phyloP scores from a whole-genome alignment of 164 flowering plant genomes.

The Umbilicus rupestris region DNA sequence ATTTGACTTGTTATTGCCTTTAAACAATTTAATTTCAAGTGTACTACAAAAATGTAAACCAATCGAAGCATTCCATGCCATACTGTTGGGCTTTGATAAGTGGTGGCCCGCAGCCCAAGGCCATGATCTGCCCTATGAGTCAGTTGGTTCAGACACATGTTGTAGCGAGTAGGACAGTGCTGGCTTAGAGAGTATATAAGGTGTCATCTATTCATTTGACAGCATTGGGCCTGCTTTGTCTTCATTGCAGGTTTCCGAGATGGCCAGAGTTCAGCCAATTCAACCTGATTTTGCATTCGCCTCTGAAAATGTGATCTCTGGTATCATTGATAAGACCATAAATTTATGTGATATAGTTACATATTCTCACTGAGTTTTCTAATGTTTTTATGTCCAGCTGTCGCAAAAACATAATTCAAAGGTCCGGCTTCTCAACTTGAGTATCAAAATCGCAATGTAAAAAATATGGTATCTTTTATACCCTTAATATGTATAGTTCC shows the following conservation, averaged over 20 bases:
- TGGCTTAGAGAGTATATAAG: not conserved
- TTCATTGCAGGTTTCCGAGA: not conserved
- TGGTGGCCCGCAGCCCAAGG: not conserved
- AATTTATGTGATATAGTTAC: not conserved
- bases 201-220: not conserved
- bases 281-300: not conserved
- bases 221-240: not conserved
- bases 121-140: not conserved
- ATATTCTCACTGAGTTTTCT: not conserved
- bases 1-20: not conserved
- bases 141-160: not conserved
- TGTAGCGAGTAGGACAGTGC: not conserved
- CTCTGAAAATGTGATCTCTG: not conserved
- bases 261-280: not conserved
- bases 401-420: not conserved
- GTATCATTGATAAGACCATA: not conserved
- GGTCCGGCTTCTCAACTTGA: not conserved
- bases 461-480: not conserved
- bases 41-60: not conserved
- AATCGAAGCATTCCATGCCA: not conserved
- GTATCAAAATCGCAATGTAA: not conserved
- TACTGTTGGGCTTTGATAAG: not conserved
- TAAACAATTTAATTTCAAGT: not conserved
- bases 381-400: not conserved
- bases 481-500: not conserved